Base-by-base conservation (phyloP, 1,139 yeast genomes). In the Eremothecium cymbalariae region DNA sequence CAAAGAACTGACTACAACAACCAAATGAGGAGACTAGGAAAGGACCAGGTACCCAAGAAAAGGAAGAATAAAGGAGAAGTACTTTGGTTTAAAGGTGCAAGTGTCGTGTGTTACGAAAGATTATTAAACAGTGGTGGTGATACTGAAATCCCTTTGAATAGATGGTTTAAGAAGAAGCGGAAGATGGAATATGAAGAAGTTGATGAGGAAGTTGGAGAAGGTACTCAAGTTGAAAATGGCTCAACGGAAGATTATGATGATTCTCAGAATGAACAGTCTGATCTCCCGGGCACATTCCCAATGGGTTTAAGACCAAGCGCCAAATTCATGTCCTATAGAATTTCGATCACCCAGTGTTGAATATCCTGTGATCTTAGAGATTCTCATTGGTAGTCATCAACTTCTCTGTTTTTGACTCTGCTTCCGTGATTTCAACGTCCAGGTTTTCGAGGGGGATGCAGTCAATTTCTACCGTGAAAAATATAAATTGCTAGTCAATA, bases 11-110 rank as follows among this genome's bases (percentile, higher is more conserved):
- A 55, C 41, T 44, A 42, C 23, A 43, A 40, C 16, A 51, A 44
- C 25, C 51, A 50, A 32, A 35, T 40, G 7, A 51, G 54, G 59
- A 51, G 48, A 42, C 44, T 57, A 46, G 47, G 50, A 16, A 50
- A 46, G 46, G 49, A 50, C 37, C 38, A 40, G 39, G 25, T 57
- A 38, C 40, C 55, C 45, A 45, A 48, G 44, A 42, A 47, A 48
- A 42, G 53, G 54, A 46, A 45, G 29, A 38, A 35, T n/a, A 50
- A 50, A 23, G 63, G 64, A 19, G 81, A 79, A 37, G 63, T 80
- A 25, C 60, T 83, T 14, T 86, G 95, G 88, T 84, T 78, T 58
- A 70, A 84, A 42, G 74, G 90, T 2, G 86, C 95, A 6, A 94
- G 95, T 8, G 63, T 79, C 7, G 63, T 68, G 34, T 60, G 77